Evolutionary conservation across 805 yeast genomes (phyloP).

Genomic region (Candida glaebosa): DNA sequence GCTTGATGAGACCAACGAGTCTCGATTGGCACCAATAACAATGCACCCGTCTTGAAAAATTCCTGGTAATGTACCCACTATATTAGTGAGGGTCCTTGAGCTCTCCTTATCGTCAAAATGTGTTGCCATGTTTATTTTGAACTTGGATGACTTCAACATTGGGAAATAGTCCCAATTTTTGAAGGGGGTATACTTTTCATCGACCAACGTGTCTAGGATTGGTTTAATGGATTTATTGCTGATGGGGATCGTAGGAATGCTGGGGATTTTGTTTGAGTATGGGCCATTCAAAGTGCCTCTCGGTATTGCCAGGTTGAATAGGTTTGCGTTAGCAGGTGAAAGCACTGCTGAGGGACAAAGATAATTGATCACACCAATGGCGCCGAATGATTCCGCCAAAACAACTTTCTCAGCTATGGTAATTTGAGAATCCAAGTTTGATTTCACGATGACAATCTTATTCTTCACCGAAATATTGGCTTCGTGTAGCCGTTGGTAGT

Average conservation of each 20-base stretch:
- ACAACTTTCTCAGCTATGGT: conserved; percentile 21
- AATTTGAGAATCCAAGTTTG: conserved; percentile 8
- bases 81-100: conserved; percentile 22
- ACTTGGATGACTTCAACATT: conserved; percentile 7
- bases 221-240: conserved; percentile 24
- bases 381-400: conserved; percentile 25
- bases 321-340: conserved; percentile 4
- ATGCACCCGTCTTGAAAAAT: conserved; percentile 38
- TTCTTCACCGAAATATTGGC: conserved; percentile 17
- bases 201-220: conserved; percentile 20
- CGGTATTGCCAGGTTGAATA: conserved; percentile 7
- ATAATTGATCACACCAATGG: conserved; percentile 23
- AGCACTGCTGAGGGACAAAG: conserved; percentile 3
- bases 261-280: conserved; percentile 5
- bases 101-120: neutral
- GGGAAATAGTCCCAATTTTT: conserved; percentile 25
- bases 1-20: conserved; percentile 31
- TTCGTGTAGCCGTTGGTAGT: conserved; percentile 19
- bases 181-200: conserved; percentile 9
- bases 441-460: conserved; percentile 27
- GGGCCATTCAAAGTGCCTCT: conserved; percentile 5
- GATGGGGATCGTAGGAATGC: conserved; percentile 25
- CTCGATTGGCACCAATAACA: conserved; percentile 39
- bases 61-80: conserved; percentile 32
- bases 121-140: neutral